These are phyloP conservation scores for Talaromyces funiculosus DNA, from an alignment of 2,329 filamentous ascomycete genomes.

Conservation along the genomic window DNA sequence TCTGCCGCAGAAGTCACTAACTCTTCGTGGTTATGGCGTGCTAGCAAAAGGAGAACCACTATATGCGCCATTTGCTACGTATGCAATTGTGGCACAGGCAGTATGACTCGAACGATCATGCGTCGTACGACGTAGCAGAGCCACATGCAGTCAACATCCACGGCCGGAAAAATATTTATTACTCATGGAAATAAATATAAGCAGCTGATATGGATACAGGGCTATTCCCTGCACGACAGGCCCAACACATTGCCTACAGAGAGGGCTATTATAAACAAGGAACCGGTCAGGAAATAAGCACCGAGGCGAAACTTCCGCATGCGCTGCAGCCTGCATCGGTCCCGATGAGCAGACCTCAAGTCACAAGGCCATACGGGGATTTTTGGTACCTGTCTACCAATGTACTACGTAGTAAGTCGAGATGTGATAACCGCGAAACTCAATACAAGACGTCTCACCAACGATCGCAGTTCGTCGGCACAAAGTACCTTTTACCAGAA, in stretches of 20 bases:
- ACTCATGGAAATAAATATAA: background rate
- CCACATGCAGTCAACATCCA: background rate
- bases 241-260: background rate
- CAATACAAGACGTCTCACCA: background rate
- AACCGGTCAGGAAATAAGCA: background rate
- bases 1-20: background rate
- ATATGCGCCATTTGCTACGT: background rate
- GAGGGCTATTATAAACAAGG: background rate
- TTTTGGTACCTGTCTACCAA: background rate
- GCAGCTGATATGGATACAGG: background rate
- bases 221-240: background rate
- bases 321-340: background rate
- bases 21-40: too few relatives aligned
- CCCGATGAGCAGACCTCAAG: background rate
- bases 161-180: background rate
- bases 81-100: background rate
- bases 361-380: background rate
- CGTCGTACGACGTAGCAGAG: too few relatives aligned
- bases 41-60: background rate
- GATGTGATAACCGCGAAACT: background rate
- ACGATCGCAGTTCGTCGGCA: background rate
- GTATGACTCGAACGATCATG: too few relatives aligned
- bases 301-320: background rate
- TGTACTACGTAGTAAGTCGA: background rate
- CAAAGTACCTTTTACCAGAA: background rate